Evolutionary conservation across 2,329 filamentous ascomycete species (phyloP), one percentile per base, ranked within the genome.

Genomic region (Juglanconis sp.): DNA sequence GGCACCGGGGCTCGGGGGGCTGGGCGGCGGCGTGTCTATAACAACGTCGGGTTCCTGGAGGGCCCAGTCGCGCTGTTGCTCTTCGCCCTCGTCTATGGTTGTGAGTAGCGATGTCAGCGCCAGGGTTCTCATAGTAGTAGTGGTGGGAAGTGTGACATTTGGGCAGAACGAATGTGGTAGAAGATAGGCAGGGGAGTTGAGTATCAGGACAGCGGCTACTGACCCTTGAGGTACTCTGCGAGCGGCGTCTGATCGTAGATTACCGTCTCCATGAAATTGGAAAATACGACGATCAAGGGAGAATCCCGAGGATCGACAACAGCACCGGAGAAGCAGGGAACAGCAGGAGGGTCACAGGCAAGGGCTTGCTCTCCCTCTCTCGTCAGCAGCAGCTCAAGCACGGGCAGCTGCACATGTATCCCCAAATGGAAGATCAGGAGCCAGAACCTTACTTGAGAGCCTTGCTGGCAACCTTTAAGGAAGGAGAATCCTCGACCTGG

Each of bases 181-280:
- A 59, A 42, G 56, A 56, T 59, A 42, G 59, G n/a, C 8, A 11
- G 55, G 49, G 52, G 36, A 47, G 24, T 8, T 47, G 48, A 36
- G 53, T 7, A 34, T 56, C 40, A 40, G 49, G 57, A 55, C 42
- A 57, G 57, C 24, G 24, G 53, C 68, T 62, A 64, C 81, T 70
- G 76, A 95, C 93, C 92, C 86, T 93, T 88, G 68, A 97, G 86
- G 78, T 95, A 95, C 70, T 90, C 87, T 72, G 92, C 92, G 76
- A 97, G 82, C 68, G 93, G 93, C 73, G 91, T 90, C 77, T 92
- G 87, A 77, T 95, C 86, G 77, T 90, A 90, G 68, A 96, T 86
- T 69, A 96, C 82, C 70, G 90, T 87, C 83, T 96, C 93, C 93
- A 97, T 95, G 74, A 60, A 62, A 56, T 30, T 48, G 46, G 74